Evolutionary conservation across 768 basidiomycete genomes (phyloP).

Genomic region (Rubroboletus satanas): DNA sequence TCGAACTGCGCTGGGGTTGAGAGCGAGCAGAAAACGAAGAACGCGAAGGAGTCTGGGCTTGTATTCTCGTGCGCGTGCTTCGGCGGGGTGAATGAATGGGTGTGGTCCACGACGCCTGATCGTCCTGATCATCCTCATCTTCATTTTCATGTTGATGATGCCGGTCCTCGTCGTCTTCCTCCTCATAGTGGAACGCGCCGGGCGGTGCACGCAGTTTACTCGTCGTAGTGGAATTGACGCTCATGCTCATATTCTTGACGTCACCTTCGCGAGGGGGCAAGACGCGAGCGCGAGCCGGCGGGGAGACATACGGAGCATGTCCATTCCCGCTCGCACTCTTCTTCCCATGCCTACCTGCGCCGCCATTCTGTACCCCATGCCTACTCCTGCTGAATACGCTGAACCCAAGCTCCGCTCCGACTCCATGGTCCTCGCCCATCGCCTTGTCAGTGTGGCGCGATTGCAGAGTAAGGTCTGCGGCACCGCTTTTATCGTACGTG

Average conservation of each 20-base stretch:
- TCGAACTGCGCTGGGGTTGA: conserved; percentile 8
- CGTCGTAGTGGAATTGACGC: conserved; percentile 11
- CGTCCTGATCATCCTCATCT: conserved; percentile 20
- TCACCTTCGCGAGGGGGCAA: conserved; percentile 11
- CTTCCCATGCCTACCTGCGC: not conserved
- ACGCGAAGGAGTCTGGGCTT: conserved; percentile 12
- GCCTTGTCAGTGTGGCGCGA: conserved; percentile 4
- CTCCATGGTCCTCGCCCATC: conserved; percentile 5
- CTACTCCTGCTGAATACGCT: conserved; percentile 19
- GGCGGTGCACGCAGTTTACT: conserved; percentile 36
- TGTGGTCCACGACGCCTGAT: conserved; percentile 1
- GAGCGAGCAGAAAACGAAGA: conserved; percentile 6
- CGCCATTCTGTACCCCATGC: not conserved
- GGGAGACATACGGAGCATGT: not conserved
- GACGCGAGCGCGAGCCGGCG: conserved; percentile 7
- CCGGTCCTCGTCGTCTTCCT: conserved; percentile 26
- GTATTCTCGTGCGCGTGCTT: conserved; percentile 8
- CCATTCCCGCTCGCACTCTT: not conserved
- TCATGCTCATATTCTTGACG: conserved; percentile 7
- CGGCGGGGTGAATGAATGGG: conserved; percentile 14
- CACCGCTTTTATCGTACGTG: conserved; percentile 15
- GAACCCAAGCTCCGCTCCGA: conserved; percentile 13
- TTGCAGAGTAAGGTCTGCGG: conserved; percentile 19
- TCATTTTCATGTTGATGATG: conserved; percentile 19
- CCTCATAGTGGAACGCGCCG: conserved; percentile 44